These are phyloP conservation scores for Didymella lethalis DNA, from an alignment of 2,329 filamentous ascomycete genomes.

Conservation along the genomic window DNA sequence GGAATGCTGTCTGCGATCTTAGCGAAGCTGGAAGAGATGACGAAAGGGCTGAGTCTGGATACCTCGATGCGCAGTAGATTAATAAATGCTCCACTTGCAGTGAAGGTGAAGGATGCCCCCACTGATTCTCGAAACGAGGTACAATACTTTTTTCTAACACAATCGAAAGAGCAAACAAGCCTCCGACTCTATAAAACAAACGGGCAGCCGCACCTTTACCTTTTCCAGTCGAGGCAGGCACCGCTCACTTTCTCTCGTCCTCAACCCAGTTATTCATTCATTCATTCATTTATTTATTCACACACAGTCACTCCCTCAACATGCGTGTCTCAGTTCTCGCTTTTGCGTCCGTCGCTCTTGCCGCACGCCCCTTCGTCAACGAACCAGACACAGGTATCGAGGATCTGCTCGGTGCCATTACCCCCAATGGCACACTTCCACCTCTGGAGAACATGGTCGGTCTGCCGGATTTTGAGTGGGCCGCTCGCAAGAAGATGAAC, in stretches of 20 bases:
- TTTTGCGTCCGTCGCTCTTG: slow-evolving; percentile 40
- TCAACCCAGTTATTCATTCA: slow-evolving; percentile 11
- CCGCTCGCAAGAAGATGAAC: slow-evolving; percentile 60
- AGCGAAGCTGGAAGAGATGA: slow-evolving; percentile 16
- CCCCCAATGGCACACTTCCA: slow-evolving; percentile 51
- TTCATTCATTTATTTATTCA: slow-evolving; percentile 4
- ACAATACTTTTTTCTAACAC: background rate
- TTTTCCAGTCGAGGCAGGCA: slow-evolving; percentile 6
- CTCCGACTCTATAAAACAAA: slow-evolving; percentile 6
- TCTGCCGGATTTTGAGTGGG: slow-evolving; percentile 64
- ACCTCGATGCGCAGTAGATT: slow-evolving; percentile 10
- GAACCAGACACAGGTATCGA: slow-evolving; percentile 50
- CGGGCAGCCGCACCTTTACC: background rate
- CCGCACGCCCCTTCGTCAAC: slow-evolving; percentile 45
- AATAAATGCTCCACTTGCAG: slow-evolving; percentile 13
- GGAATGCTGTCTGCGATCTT: slow-evolving; percentile 16
- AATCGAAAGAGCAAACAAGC: slow-evolving; percentile 1
- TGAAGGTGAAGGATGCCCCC: slow-evolving; percentile 5
- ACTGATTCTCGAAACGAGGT: slow-evolving; percentile 5
- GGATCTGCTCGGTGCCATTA: slow-evolving; percentile 28
- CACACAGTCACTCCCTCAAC: slow-evolving; percentile 25
- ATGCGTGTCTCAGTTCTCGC: slow-evolving; percentile 36
- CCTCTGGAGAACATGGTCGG: slow-evolving; percentile 57
- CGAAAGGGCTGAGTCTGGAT: slow-evolving; percentile 15
- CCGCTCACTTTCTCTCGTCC: slow-evolving; percentile 10